Evolutionary conservation across 1,284 basidiomycete genomes (phyloP), one percentile per base, ranked within the genome.

Genomic region (Malassezia psittaci): DNA sequence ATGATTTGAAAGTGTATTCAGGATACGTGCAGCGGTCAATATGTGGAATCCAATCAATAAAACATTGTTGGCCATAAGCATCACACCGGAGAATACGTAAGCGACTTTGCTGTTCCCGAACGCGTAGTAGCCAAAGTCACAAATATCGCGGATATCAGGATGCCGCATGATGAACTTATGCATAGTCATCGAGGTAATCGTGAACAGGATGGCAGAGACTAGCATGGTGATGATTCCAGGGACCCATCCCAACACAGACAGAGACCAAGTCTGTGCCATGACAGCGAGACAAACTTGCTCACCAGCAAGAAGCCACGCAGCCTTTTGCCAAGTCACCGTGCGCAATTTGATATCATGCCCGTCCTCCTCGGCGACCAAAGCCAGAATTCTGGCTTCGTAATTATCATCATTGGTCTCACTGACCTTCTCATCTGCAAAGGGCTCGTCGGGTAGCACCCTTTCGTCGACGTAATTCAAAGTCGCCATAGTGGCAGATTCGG

Each of bases 121-220:
- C 39, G 84, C 77, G 37, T 79, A 76, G 32, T 77, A 77, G 2
- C 82, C 83, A 33, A 84, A 81, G 61, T 85, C 83, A 67, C 81
- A 83, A 29, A 84, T 81, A 63, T 84, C 81, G n/a, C 79, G 78
- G 11, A 65, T 49, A 3, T 64, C 59, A 0, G 83, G 83, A 57
- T 85, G 79, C 56, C 76, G 76, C 64, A 85, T 77, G 69, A 81
- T 83, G 72, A 80, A 85, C 4, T 77, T 73, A 79, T 80, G 81
- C 8, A 83, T 77, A 19, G 49, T 64, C 18, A 71, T 52, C 11
- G 65, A 67, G 5, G 70, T 72, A 48, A 69, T 67, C 13, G 68
- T 58, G 5, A 66, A 64, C 3, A 64, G 46, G 9, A 65, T n/a
- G 16, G 67, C 70, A 38, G 71, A 18, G 38, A 59, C 59, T n/a